phyloP scores from a whole-genome alignment of 257 asterid species.

The Nicotiana tabacum region DNA sequence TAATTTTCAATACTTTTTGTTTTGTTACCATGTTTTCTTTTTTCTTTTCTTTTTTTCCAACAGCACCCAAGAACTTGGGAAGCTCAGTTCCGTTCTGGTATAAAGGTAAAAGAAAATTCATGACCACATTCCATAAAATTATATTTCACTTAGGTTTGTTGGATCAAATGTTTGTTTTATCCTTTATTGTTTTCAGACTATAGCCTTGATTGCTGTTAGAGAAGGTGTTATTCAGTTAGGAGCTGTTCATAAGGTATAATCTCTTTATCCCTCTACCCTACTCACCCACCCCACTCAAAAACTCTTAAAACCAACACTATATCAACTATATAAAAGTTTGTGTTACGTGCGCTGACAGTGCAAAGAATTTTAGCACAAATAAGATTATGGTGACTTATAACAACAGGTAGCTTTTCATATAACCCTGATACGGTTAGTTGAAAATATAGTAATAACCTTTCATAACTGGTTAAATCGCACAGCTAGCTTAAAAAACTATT shows the following conservation, averaged over 20 bases:
- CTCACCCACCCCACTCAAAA: not conserved
- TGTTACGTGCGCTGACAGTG: not conserved
- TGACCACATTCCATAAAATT: not conserved
- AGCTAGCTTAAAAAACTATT: not conserved
- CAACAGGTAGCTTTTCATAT: not conserved
- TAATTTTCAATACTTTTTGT: not conserved
- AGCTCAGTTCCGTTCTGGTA: constrained; percentile 96
- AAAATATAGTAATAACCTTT: not conserved
- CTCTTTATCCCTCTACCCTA: not conserved
- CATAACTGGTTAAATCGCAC: not conserved
- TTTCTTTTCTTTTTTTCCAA: constrained; percentile 9
- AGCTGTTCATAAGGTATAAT: constrained; percentile 74
- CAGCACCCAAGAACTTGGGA: constrained; percentile 99
- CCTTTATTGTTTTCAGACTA: constrained; percentile 51
- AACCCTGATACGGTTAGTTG: not conserved
- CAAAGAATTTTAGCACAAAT: too few relatives aligned
- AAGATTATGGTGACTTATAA: not conserved
- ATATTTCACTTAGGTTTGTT: not conserved
- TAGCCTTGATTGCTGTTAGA: constrained; percentile 96
- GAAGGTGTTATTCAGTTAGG: constrained; percentile 98
- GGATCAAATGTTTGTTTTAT: not conserved
- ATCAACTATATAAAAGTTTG: not conserved
- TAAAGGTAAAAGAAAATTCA: constrained; percentile 46
- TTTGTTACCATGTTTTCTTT: not conserved
- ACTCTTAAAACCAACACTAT: not conserved